Evolutionary conservation across 1,284 basidiomycete genomes (phyloP).

Genomic region (Leccinum pachyderme): DNA sequence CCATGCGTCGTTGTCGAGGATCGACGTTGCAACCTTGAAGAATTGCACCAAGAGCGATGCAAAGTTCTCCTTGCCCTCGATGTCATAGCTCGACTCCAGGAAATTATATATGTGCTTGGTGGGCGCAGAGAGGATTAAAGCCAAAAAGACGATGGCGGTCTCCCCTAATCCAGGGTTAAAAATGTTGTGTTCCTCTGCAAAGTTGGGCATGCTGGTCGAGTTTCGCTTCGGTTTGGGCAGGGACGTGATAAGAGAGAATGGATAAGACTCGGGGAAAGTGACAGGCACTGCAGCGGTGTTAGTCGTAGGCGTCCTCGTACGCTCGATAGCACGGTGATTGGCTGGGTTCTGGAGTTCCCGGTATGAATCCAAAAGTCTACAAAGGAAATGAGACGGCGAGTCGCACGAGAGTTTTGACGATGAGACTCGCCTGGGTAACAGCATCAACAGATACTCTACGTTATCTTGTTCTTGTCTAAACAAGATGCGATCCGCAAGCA

Average conservation of each 20-base stretch:
- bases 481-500: conserved; percentile 59
- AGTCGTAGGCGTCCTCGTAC: conserved; percentile 60
- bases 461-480: conserved; percentile 89
- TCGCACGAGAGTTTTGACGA: conserved; percentile 9
- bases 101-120: conserved; percentile 78
- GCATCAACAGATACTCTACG: conserved; percentile 83
- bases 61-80: conserved; percentile 83
- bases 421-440: conserved; percentile 72
- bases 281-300: conserved; percentile 68
- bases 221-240: conserved; percentile 54
- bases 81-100: conserved; percentile 76
- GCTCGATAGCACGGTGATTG: conserved; percentile 70
- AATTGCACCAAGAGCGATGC: conserved; percentile 71
- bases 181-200: conserved; percentile 43
- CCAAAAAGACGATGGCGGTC: conserved; percentile 82
- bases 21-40: conserved; percentile 81
- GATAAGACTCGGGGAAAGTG: conserved; percentile 92
- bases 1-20: conserved; percentile 87
- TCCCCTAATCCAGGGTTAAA: conserved; percentile 87
- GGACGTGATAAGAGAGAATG: conserved; percentile 80
- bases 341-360: conserved; percentile 73
- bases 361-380: conserved; percentile 71
- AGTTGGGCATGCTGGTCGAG: conserved; percentile 40
- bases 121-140: conserved; percentile 79
- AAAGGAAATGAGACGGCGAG: conserved; percentile 1